Conservation (phyloP, 83 land plant genomes). For the Diphasiastrum complanatum region DNA sequence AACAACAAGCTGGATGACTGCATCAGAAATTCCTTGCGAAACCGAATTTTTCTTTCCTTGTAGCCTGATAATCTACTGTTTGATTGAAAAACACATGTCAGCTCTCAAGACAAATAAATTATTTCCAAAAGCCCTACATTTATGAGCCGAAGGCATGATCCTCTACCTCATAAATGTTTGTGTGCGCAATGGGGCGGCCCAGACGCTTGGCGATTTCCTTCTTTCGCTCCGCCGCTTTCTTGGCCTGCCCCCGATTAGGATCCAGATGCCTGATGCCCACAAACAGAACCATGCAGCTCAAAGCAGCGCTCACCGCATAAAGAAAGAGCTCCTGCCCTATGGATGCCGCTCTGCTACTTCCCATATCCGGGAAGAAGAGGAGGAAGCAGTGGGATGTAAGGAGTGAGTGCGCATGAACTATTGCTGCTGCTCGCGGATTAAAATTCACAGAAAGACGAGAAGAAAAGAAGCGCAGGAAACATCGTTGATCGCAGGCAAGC, state of each 20-base stretch:
- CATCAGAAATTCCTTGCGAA: too few species aligned
- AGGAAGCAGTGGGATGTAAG: too few species aligned
- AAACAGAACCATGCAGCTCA: constrained; percentile 10
- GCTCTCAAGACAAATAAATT: neutral
- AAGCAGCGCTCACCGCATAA: constrained; percentile 1
- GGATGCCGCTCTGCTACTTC: neutral
- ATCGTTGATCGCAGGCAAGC: too few species aligned
- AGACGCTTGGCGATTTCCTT: neutral
- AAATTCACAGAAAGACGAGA: too few species aligned
- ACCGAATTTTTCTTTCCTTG: too few species aligned
- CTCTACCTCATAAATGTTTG: constrained; percentile 3
- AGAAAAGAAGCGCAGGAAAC: too few species aligned
- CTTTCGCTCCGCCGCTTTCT: too few species aligned
- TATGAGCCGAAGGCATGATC: neutral
- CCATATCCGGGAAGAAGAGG: constrained; percentile 2
- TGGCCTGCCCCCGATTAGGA: neutral
- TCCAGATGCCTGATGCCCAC: neutral
- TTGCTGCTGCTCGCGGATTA: too few species aligned
- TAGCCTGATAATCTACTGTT: too few species aligned
- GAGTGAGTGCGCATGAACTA: too few species aligned
- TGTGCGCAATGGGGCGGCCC: constrained; percentile 1
- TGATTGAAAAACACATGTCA: neutral
- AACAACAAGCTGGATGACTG: too few species aligned
- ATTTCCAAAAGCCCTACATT: neutral
- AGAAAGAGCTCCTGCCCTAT: neutral